Percentiles rank a stretch among this genome's conserved stretches.
phyloP scores from a whole-genome alignment of 2,329 filamentous ascomycete species.

The Ophiostoma himal-ulmi region DNA sequence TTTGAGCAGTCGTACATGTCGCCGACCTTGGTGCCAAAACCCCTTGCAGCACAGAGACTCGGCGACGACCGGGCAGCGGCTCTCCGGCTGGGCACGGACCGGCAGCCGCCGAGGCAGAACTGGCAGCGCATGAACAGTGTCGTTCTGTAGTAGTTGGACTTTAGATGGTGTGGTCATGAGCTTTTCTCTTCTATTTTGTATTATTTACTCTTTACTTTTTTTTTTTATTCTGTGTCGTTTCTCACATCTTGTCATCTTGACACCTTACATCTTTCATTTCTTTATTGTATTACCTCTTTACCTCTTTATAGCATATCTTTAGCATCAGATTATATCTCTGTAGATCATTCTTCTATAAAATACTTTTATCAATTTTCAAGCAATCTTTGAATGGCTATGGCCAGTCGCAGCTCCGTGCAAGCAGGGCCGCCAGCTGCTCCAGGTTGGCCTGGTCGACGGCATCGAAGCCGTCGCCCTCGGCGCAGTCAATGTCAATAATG shows the following conservation, averaged over 20 bases:
- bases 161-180: not conserved
- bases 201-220: not conserved
- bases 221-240: constrained; percentile 12
- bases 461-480: constrained; percentile 60
- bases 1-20: constrained; percentile 16
- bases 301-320: constrained; percentile 10
- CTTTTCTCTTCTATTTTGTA: not conserved
- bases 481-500: constrained; percentile 77
- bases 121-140: constrained; percentile 12
- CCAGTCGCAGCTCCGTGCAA: constrained; percentile 62
- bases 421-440: constrained; percentile 58
- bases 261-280: not conserved
- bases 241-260: not conserved
- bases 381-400: not conserved
- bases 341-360: too few species aligned
- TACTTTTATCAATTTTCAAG: not conserved
- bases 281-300: not conserved
- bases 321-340: not conserved
- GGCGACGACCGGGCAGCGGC: constrained; percentile 1
- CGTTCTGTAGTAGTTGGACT: not conserved
- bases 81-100: not conserved
- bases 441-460: constrained; percentile 59
- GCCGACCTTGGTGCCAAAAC: constrained; percentile 17
- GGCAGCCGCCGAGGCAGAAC: not conserved
- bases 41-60: not conserved